Evolutionary conservation across 257 asterid genomes (phyloP).

Genomic region (Eustoma russellianum): DNA sequence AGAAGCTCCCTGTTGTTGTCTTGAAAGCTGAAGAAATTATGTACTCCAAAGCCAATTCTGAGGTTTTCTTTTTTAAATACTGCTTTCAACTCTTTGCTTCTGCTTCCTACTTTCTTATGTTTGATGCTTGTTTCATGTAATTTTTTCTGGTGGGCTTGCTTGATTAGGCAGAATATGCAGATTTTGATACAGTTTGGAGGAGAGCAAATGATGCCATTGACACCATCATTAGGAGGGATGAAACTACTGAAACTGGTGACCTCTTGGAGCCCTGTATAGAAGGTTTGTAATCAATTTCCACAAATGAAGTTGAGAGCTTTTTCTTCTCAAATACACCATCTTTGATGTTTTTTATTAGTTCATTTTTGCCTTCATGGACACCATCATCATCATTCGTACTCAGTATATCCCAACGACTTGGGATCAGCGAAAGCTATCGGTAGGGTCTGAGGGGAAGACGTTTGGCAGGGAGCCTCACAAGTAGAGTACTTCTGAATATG

Average conservation of each 20-base stretch:
- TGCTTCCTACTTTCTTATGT: neutral
- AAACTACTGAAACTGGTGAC: constrained; percentile 49
- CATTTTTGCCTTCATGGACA: too few relatives aligned
- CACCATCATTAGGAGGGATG: constrained; percentile 72
- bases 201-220: constrained; percentile 78
- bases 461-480: too few relatives aligned
- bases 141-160: neutral
- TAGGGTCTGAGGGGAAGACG: too few relatives aligned
- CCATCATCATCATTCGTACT: too few relatives aligned
- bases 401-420: too few relatives aligned
- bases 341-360: neutral
- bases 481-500: too few relatives aligned
- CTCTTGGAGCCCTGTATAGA: constrained; percentile 88
- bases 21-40: constrained; percentile 85
- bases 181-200: constrained; percentile 63
- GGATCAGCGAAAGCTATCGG: too few relatives aligned
- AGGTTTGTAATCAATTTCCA: constrained; percentile 31
- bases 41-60: constrained; percentile 91
- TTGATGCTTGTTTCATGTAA: neutral
- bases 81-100: neutral
- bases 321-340: neutral
- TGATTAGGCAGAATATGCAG: constrained; percentile 80
- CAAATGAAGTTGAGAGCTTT: neutral
- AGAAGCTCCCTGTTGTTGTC: constrained; percentile 87
- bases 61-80: constrained; percentile 32